Base-by-base conservation (phyloP, 1,284 basidiomycete species). In the Testicularia cyperi region DNA sequence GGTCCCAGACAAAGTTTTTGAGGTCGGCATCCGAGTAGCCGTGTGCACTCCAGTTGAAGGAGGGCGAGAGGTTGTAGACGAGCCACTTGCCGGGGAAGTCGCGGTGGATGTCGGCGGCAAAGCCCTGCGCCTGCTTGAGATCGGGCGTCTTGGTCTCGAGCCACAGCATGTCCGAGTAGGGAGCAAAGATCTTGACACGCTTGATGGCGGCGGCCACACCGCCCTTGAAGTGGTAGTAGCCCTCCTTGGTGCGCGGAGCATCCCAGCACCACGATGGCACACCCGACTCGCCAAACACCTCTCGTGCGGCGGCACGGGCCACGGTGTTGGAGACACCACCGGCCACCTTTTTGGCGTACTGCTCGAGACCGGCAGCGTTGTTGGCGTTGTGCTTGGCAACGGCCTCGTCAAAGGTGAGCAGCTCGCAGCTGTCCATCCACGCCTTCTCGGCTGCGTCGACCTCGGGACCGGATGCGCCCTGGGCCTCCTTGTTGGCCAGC, bases 11-110 rank as follows among this genome's bases (percentile, higher is more conserved):
- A 53, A 75, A 76, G 64, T 65, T 68, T 48, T 73, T 66, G 28
- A 76, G 78, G 55, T 74, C 67, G 15, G 26, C 55, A 84, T 86
- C 85, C 34, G 82, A 83, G 78, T 88, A 92, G 14, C 90, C 90
- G 70, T 88, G 86, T 10, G 82, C 83, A 21, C 83, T 81, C 91
- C 91, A 95, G 78, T 94, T 92, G 81, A 95, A 95, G 71, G 88
- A 90, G 4, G 90, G 91, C 70, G 88, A 90, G 53, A 94, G 79
- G 77, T 94, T 95, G 77, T 94, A 95, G n/a, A 92, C 90, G 66
- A 95, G 84, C 86, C 85, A 80, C 70, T 89, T 90, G 69, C 82
- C 85, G 28, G 88, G 88, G 75, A 82, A 83, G 72, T 82, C 82
- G 58, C 83, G 82, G 49, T 87, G 82, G 65, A 94, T 88, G 72